Conservation (phyloP, 164 flowering plant species). For the Magnolia kwangsiensis region DNA sequence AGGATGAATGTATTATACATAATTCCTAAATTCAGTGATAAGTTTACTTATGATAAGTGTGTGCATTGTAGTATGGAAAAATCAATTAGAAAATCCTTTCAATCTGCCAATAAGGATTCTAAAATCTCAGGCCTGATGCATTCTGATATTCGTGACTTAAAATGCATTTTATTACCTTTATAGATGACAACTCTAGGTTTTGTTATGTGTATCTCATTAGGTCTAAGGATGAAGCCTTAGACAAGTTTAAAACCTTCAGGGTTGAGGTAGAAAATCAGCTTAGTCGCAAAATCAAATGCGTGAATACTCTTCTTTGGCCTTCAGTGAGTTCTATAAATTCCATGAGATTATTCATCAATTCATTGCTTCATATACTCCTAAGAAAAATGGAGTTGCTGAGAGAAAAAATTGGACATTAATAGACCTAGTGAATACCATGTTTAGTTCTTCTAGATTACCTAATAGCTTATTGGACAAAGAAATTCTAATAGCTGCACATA, state of each 20-base stretch:
- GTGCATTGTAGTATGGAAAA: constrained; percentile 8
- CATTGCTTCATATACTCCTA: no score
- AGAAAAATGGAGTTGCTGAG: no score
- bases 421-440: no score
- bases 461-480: no score
- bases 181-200: no score
- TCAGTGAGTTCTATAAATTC: background rate
- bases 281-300: background rate
- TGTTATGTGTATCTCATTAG: no score
- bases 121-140: constrained; percentile 4
- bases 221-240: no score
- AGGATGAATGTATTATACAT: constrained; percentile 10
- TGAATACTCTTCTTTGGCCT: background rate
- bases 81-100: background rate
- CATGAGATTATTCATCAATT: background rate
- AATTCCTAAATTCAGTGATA: background rate
- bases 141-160: constrained; percentile 14
- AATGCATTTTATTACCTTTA: background rate
- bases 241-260: no score
- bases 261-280: no score
- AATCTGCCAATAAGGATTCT: background rate
- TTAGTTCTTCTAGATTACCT: no score
- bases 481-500: no score
- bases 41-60: background rate
- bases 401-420: no score